Conservation (phyloP, 495 filamentous ascomycete species). For the Neurospora hispaniola region DNA sequence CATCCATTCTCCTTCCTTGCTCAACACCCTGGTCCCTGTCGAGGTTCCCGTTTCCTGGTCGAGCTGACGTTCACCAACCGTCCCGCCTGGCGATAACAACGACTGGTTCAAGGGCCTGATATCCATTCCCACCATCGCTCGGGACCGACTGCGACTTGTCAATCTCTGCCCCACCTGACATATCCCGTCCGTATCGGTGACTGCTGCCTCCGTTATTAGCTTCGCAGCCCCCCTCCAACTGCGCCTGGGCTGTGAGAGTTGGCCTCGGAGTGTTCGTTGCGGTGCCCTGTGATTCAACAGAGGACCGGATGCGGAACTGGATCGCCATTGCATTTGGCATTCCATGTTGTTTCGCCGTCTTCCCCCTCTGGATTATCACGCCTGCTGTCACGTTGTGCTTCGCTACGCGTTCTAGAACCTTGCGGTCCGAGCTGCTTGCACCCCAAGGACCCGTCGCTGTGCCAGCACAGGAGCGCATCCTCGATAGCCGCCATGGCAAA, state of each 20-base stretch:
- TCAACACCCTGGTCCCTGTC: neutral
- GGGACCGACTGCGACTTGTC: neutral
- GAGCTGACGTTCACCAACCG: neutral
- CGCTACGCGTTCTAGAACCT: neutral
- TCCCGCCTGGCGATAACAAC: neutral
- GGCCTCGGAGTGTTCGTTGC: neutral
- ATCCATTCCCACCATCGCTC: neutral
- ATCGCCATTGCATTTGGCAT: neutral
- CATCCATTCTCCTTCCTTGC: neutral
- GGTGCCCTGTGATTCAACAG: neutral
- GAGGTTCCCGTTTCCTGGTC: neutral
- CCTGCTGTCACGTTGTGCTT: neutral
- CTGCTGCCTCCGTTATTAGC: neutral
- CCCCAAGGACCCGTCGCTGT: neutral
- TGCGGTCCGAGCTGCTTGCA: neutral
- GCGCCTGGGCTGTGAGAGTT: neutral
- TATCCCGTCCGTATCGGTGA: neutral
- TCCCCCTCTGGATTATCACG: neutral
- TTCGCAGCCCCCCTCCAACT: neutral
- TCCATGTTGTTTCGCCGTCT: neutral
- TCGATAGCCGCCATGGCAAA: slow-evolving; percentile 10
- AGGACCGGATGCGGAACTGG: neutral
- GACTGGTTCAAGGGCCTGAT: neutral
- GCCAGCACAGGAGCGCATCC: slow-evolving; percentile 1
- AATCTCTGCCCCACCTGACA: neutral